These are phyloP conservation scores for Torulaspora microellipsoides DNA, from an alignment of 805 yeast species.

Conservation along the genomic window DNA sequence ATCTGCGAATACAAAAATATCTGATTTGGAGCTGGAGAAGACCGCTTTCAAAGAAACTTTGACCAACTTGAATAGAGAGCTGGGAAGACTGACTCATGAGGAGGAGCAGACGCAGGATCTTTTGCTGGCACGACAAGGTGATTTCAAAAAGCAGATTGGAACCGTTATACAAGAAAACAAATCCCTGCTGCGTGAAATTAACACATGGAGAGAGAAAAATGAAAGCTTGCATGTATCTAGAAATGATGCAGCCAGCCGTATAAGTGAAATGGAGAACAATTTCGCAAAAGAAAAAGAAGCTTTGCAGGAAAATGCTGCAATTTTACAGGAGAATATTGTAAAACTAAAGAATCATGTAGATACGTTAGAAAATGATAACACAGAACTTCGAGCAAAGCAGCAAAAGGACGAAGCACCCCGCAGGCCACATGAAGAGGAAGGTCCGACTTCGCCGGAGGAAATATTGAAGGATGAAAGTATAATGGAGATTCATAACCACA, in stretches of 20 bases:
- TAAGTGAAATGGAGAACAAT: background rate
- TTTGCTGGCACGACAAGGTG: slow-evolving; percentile 21
- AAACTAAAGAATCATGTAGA: slow-evolving; percentile 1
- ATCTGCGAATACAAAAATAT: slow-evolving; percentile 3
- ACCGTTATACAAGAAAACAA: slow-evolving; percentile 13
- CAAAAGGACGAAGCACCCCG: background rate
- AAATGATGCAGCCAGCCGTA: background rate
- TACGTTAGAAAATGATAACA: slow-evolving; percentile 2
- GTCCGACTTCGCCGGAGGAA: background rate
- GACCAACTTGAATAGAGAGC: slow-evolving; percentile 25
- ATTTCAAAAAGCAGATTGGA: slow-evolving; percentile 21
- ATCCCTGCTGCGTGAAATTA: slow-evolving; percentile 9
- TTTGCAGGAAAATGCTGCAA: background rate
- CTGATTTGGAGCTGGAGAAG: slow-evolving; percentile 26
- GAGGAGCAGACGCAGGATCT: slow-evolving; percentile 11
- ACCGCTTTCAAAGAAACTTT: slow-evolving; percentile 31
- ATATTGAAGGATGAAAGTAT: background rate
- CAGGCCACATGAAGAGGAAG: background rate
- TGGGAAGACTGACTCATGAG: slow-evolving; percentile 25
- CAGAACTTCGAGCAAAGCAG: slow-evolving; percentile 1
- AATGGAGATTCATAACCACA: slow-evolving; percentile 1
- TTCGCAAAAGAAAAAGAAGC: background rate
- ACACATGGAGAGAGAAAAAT: background rate
- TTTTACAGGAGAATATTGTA: background rate
- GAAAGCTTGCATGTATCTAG: background rate